Conservation (phyloP, 2,329 filamentous ascomycete genomes). For the Triangularia verruculosa region DNA sequence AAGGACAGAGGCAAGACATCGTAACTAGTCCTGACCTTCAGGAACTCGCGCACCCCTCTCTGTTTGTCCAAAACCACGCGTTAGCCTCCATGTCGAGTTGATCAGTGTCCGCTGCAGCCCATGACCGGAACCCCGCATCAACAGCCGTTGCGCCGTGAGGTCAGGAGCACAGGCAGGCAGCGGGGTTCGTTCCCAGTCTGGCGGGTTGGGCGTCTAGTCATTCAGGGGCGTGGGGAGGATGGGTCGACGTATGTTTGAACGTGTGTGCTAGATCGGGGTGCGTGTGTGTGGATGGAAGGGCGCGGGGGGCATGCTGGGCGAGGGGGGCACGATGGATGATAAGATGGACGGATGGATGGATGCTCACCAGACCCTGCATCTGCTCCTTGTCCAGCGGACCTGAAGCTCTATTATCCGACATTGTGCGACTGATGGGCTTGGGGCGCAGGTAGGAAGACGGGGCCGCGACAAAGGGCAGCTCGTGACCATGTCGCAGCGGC, state of each 20-base stretch:
- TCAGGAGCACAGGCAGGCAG: not conserved
- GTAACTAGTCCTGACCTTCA: constrained; percentile 94
- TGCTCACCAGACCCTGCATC: constrained; percentile 70
- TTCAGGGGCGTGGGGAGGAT: constrained; percentile 9
- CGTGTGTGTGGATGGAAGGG: constrained; percentile 3
- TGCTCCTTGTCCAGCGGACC: constrained; percentile 72
- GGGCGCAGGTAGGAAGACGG: constrained; percentile 57
- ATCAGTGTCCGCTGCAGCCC: constrained; percentile 2
- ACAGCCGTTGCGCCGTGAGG: constrained; percentile 7
- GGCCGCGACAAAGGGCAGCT: constrained; percentile 57
- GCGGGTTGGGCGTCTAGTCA: not conserved
- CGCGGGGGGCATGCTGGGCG: constrained; percentile 5
- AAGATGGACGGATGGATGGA: not conserved
- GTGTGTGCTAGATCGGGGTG: not conserved
- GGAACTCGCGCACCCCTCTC: constrained; percentile 91
- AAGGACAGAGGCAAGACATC: constrained; percentile 96
- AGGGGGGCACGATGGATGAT: not conserved
- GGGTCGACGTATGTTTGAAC: constrained; percentile 12
- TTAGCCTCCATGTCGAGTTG: constrained; percentile 12
- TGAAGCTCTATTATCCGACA: constrained; percentile 45
- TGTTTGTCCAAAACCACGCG: constrained; percentile 37
- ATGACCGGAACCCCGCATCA: constrained; percentile 26
- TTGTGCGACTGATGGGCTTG: constrained; percentile 39
- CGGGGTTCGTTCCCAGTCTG: not conserved
- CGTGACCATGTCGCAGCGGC: constrained; percentile 39